phyloP scores from a whole-genome alignment of 2,329 filamentous ascomycete genomes.

The Atkinsonella texensis region DNA sequence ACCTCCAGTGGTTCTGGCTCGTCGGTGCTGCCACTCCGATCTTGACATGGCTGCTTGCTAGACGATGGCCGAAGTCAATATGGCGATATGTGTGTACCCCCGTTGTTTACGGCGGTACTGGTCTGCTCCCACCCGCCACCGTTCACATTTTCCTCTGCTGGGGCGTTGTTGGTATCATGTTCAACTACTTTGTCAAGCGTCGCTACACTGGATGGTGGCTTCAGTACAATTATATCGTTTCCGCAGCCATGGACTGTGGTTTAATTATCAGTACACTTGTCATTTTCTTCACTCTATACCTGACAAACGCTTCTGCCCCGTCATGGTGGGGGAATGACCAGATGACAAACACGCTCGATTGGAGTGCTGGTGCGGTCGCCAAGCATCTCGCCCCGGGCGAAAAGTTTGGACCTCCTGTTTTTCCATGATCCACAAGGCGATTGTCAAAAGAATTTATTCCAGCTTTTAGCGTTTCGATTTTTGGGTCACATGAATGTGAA shows the following conservation, averaged over 20 bases:
- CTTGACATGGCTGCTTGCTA: slow-evolving; percentile 49
- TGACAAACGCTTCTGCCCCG: slow-evolving; percentile 43
- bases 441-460: background rate
- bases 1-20: slow-evolving; percentile 60
- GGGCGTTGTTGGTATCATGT: slow-evolving; percentile 54
- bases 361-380: slow-evolving; percentile 29
- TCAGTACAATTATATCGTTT: slow-evolving; percentile 66
- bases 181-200: slow-evolving; percentile 56
- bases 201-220: slow-evolving; percentile 62
- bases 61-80: slow-evolving; percentile 46
- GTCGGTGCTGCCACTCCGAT: slow-evolving; percentile 52
- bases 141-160: slow-evolving; percentile 61
- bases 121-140: slow-evolving; percentile 55
- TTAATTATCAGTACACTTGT: slow-evolving; percentile 54
- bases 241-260: slow-evolving; percentile 58
- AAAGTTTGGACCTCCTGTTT: slow-evolving; percentile 35
- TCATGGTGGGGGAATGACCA: slow-evolving; percentile 51
- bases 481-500: slow-evolving; percentile 3
- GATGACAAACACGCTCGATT: slow-evolving; percentile 35
- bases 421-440: slow-evolving; percentile 3
- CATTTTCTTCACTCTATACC: slow-evolving; percentile 56
- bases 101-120: slow-evolving; percentile 54
- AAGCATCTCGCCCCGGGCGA: slow-evolving; percentile 28
- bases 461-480: background rate
- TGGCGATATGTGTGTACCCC: slow-evolving; percentile 57